phyloP scores from a whole-genome alignment of 345 rosid species.

The sweet orange (Citrus sinensis) region DNA sequence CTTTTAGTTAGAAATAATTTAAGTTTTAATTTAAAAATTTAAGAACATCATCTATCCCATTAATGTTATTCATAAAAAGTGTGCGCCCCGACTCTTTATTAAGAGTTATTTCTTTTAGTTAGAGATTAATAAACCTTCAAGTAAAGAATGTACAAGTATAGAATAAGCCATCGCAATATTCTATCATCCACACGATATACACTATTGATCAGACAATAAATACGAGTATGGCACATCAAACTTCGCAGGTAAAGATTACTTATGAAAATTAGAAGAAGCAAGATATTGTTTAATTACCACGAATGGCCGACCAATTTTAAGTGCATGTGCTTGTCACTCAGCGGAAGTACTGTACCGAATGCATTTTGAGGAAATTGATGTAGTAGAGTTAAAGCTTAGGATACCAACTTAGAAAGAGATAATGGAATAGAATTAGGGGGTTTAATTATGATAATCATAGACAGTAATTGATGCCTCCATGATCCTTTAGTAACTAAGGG shows the following conservation, averaged over 20 bases:
- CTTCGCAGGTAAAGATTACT: background rate
- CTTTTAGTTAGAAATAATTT: background rate
- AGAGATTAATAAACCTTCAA: background rate
- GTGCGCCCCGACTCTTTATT: background rate
- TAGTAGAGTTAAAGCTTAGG: conserved; percentile 19
- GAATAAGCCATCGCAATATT: background rate
- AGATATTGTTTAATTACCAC: no score
- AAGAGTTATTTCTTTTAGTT: background rate
- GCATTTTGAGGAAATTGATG: background rate
- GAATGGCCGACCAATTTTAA: no score
- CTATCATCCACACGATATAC: background rate
- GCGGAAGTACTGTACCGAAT: no score
- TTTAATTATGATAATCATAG: conserved; percentile 24
- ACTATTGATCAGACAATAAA: background rate
- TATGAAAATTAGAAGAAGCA: no score
- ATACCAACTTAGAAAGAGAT: conserved; percentile 7
- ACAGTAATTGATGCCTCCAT: conserved; percentile 26
- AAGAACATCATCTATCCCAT: background rate
- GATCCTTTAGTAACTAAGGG: background rate
- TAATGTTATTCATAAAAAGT: background rate
- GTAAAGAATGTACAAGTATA: background rate
- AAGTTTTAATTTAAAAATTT: no score
- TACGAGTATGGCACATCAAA: background rate
- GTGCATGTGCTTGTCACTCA: no score
- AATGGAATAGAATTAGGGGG: conserved; percentile 10